Base-by-base conservation (phyloP, 2,329 filamentous ascomycete genomes). In the Chaetothyriales sp. region DNA sequence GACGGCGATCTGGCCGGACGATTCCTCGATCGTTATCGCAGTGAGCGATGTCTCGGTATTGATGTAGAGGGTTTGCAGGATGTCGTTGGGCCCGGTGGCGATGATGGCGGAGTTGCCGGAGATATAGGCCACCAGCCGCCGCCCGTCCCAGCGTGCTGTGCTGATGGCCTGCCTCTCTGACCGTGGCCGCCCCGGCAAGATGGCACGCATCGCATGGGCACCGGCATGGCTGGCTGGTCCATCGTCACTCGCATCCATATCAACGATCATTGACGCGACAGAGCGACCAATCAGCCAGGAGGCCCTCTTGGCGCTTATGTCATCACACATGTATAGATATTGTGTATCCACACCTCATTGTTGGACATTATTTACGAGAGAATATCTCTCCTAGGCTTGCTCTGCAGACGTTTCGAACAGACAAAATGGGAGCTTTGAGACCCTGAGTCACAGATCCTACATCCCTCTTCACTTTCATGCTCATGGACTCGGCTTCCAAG, bases 51-150 rank as follows among this genome's bases (percentile, higher is more conserved):
- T 54, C 43, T 75, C 71, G 57, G 86, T 79, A 62, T 93, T 84
- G 62, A 92, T 81, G 70, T 95, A 94, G 59, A 94, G 83, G 3
- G 89, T 95, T 67, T 98, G 92, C 32, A 95, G 69, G 56, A 95
- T 78, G 50, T 78, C 78, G 55, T 82, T 75, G 49, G 85, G 78
- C 48, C 80, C 83, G 62, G 79, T 77, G 59, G 96, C 80, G 61
- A 98, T 82, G 49, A 92, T 80, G 57, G 96, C 79, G 55, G 86
- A 86, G 67, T 83, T 85, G 62, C 90, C 90, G 53, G 86, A 92
- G 58, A 95, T 84, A 69, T 96, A 98, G 48, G 80, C 79, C 86
- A 86, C 80, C 59, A 90, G 76, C 59, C 84, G 81, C 62, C 77
- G 75, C 57, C 75, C 75, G 61, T 84, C 76, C 83, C 84, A 92